Conservation (phyloP, 257 asterid species). For the Vinca minor region DNA sequence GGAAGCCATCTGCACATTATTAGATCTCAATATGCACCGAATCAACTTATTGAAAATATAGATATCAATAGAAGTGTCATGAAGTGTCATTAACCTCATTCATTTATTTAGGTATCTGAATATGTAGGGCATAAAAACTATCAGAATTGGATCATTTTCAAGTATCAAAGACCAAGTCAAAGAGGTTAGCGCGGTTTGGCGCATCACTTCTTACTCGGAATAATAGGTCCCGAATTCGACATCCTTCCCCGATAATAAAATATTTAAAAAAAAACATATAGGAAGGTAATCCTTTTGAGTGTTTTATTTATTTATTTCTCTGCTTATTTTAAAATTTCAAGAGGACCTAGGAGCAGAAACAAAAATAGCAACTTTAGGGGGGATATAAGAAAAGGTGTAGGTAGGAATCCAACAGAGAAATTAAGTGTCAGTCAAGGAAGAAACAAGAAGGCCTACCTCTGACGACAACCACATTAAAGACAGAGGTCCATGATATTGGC, state of each 20-base stretch:
- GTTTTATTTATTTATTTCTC: no score
- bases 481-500: background rate
- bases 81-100: background rate
- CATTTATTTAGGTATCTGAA: background rate
- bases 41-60: background rate
- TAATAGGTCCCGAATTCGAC: no score
- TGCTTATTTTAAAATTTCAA: background rate
- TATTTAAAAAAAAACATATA: no score
- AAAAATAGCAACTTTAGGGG: background rate
- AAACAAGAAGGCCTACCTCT: background rate
- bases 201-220: no score
- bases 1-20: no score
- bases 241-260: no score
- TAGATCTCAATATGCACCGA: background rate
- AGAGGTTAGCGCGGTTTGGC: no score
- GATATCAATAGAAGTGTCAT: background rate
- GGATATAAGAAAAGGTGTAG: background rate
- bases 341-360: background rate
- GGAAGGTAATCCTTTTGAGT: background rate
- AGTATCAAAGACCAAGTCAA: background rate
- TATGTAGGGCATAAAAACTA: background rate
- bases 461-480: background rate
- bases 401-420: slow-evolving; percentile 1
- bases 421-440: background rate
- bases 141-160: background rate